phyloP scores from a whole-genome alignment of 2,329 filamentous ascomycete species.

The Tolypocladium pustulatum region DNA sequence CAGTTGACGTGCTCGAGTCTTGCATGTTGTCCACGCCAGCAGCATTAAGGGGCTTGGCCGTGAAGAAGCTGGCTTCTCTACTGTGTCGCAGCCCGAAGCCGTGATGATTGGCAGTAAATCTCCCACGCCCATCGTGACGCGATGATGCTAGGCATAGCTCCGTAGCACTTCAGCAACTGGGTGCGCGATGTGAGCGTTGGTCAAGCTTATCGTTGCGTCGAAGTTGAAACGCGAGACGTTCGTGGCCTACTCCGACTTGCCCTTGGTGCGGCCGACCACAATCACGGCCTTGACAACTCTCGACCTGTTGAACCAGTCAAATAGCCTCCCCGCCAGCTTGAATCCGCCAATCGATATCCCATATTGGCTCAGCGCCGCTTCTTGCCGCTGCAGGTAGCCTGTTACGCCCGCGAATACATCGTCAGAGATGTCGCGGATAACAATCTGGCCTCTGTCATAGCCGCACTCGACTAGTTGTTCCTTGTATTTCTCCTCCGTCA shows the following conservation, averaged over 20 bases:
- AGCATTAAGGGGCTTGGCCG: slow-evolving; percentile 18
- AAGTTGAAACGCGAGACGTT: not conserved
- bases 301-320: slow-evolving; percentile 25
- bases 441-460: slow-evolving; percentile 29
- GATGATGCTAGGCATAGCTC: too few relatives aligned
- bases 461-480: slow-evolving; percentile 33
- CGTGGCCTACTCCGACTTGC: not conserved
- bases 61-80: slow-evolving; percentile 30
- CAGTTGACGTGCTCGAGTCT: too few relatives aligned
- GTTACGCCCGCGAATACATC: slow-evolving; percentile 41
- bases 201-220: too few relatives aligned
- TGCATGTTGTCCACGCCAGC: too few relatives aligned
- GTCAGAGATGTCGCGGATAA: slow-evolving; percentile 38
- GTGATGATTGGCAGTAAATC: too few relatives aligned
- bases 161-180: not conserved
- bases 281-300: slow-evolving; percentile 23
- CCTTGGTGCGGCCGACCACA: slow-evolving; percentile 17
- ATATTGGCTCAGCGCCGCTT: slow-evolving; percentile 19
- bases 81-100: too few relatives aligned
- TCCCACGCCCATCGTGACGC: too few relatives aligned
- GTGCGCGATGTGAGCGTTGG: not conserved
- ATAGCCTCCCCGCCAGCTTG: slow-evolving; percentile 25
- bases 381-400: slow-evolving; percentile 27
- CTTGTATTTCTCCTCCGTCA: slow-evolving; percentile 33
- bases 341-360: slow-evolving; percentile 25